Percentiles rank a stretch among this genome's conserved stretches.
Evolutionary conservation across 495 filamentous ascomycete genomes (phyloP).

Genomic region (Talaromyces stipitatus): DNA sequence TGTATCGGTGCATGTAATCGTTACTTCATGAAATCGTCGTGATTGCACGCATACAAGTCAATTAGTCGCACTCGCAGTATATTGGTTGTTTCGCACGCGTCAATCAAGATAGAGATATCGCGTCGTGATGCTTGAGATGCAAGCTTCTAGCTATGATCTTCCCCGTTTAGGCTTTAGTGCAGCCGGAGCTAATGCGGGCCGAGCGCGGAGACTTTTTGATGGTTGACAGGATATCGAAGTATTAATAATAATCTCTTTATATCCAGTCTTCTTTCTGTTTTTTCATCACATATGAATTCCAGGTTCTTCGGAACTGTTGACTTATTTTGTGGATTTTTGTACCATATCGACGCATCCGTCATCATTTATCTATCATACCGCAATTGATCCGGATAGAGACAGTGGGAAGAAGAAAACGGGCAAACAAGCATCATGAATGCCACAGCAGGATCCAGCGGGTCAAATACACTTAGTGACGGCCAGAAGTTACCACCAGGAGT

Average conservation of each 20-base stretch:
- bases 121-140: background rate
- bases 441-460: background rate
- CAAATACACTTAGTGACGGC: background rate
- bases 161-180: background rate
- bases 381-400: background rate
- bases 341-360: background rate
- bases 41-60: too few relatives aligned
- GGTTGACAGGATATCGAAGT: background rate
- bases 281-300: background rate
- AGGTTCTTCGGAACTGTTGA: background rate
- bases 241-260: background rate
- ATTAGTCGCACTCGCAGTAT: too few relatives aligned
- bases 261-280: background rate
- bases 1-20: background rate
- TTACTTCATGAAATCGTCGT: background rate
- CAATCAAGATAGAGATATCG: background rate
- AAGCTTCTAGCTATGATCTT: background rate
- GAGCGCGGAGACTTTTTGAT: background rate
- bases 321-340: background rate
- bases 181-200: background rate
- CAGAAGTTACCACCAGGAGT: constrained; percentile 62
- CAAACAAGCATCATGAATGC: background rate
- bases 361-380: background rate
- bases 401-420: background rate
- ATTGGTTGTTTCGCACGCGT: background rate